A percentile compares a stretch with the other conserved stretches of the same genome.
Conservation (phyloP, 805 yeast genomes). For the Candida alai region DNA sequence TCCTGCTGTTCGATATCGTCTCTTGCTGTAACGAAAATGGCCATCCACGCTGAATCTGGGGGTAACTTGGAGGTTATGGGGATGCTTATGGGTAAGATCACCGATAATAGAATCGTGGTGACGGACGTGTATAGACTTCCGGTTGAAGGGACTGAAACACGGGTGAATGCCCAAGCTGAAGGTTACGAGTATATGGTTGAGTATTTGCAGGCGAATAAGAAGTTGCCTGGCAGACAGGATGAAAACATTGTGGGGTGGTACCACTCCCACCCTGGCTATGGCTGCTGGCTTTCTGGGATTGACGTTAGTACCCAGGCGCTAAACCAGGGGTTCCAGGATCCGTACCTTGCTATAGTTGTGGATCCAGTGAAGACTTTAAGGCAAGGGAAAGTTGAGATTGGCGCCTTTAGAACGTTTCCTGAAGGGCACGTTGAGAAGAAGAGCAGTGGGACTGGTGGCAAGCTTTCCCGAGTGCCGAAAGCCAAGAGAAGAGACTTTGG, state of each 20-base stretch:
- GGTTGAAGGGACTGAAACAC: constrained; percentile 92
- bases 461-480: constrained; percentile 28
- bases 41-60: constrained; percentile 76
- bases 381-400: constrained; percentile 72
- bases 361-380: constrained; percentile 71
- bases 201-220: constrained; percentile 54
- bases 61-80: constrained; percentile 95
- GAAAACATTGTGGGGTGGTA: constrained; percentile 94
- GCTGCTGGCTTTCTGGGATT: constrained; percentile 92
- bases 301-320: constrained; percentile 86
- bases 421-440: constrained; percentile 26
- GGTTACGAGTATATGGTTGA: constrained; percentile 94
- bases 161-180: constrained; percentile 92
- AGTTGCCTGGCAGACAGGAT: constrained; percentile 31
- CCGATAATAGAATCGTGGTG: constrained; percentile 54
- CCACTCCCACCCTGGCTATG: constrained; percentile 95
- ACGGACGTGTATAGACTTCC: constrained; percentile 85
- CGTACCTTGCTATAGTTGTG: constrained; percentile 82
- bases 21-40: constrained; percentile 70
- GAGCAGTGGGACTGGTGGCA: neutral
- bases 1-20: constrained; percentile 61
- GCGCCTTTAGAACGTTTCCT: constrained; percentile 78
- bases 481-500: constrained; percentile 65
- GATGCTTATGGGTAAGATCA: constrained; percentile 77
- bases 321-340: constrained; percentile 88